Percentiles rank a stretch among this genome's conserved stretches.
Evolutionary conservation across 2,329 filamentous ascomycete species (phyloP).

Genomic region (Tolypocladium sp.): DNA sequence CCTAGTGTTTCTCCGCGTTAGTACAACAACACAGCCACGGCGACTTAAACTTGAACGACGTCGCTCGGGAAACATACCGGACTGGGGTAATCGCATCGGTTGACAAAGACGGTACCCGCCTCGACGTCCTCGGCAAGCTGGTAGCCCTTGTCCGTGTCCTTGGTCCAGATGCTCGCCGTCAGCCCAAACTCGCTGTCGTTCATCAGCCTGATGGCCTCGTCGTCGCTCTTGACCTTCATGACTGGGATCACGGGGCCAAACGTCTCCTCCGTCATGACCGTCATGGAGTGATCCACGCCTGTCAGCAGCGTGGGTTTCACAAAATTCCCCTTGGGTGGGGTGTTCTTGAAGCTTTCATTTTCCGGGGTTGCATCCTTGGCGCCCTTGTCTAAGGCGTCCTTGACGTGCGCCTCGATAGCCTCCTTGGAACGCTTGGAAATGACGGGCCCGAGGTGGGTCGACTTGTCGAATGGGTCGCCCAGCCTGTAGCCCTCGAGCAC

Average conservation of each 20-base stretch:
- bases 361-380: conserved; percentile 77
- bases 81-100: conserved; percentile 84
- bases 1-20: conserved; percentile 35
- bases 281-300: conserved; percentile 73
- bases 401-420: conserved; percentile 68
- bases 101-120: conserved; percentile 93
- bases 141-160: conserved; percentile 67
- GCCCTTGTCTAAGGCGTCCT: conserved; percentile 74
- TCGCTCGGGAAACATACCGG: conserved; percentile 53
- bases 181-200: conserved; percentile 92
- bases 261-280: conserved; percentile 86
- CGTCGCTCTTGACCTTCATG: conserved; percentile 74
- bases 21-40: background rate
- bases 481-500: conserved; percentile 76
- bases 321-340: conserved; percentile 75
- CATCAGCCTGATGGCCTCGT: conserved; percentile 77
- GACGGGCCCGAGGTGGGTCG: conserved; percentile 80
- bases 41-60: background rate
- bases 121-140: conserved; percentile 73
- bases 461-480: conserved; percentile 74
- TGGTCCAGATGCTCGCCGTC: conserved; percentile 96
- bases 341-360: conserved; percentile 65
- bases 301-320: conserved; percentile 78
- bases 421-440: conserved; percentile 72
- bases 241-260: conserved; percentile 90